Percentiles rank a stretch among this genome's conserved stretches.
These are phyloP conservation scores for Rhodomyrtus psidioides DNA, from an alignment of 441 rosid genomes.

Conservation along the genomic window DNA sequence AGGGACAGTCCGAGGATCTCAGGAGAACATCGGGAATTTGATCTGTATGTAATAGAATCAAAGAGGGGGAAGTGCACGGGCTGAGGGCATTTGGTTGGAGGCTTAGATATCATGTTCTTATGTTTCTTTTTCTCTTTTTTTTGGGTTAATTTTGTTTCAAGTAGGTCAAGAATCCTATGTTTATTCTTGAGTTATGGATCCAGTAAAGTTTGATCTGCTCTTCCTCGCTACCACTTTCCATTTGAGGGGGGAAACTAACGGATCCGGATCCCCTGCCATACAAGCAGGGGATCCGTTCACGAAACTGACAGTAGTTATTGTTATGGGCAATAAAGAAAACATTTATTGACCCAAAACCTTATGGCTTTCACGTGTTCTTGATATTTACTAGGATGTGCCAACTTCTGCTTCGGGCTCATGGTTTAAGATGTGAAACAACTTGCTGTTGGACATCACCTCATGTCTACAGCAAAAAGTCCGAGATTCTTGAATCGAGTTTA, in stretches of 20 bases:
- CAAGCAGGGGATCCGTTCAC: no score
- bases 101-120: not conserved
- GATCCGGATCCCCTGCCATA: no score
- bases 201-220: not conserved
- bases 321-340: not conserved
- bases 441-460: not conserved
- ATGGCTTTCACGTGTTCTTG: not conserved
- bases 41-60: conserved; percentile 9
- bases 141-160: not conserved
- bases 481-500: not conserved
- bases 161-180: not conserved
- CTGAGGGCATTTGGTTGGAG: conserved; percentile 15
- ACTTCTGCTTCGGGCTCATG: not conserved
- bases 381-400: not conserved
- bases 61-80: conserved; percentile 1
- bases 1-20: not conserved
- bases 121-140: not conserved
- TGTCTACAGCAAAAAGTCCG: not conserved
- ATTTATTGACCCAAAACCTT: not conserved
- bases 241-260: not conserved
- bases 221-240: not conserved
- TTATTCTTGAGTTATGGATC: not conserved
- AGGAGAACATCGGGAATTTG: not conserved
- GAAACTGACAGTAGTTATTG: not conserved
- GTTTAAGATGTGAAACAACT: not conserved